phyloP scores from a whole-genome alignment of 352 stramenopile genomes.

The Ophiocytium majus region DNA sequence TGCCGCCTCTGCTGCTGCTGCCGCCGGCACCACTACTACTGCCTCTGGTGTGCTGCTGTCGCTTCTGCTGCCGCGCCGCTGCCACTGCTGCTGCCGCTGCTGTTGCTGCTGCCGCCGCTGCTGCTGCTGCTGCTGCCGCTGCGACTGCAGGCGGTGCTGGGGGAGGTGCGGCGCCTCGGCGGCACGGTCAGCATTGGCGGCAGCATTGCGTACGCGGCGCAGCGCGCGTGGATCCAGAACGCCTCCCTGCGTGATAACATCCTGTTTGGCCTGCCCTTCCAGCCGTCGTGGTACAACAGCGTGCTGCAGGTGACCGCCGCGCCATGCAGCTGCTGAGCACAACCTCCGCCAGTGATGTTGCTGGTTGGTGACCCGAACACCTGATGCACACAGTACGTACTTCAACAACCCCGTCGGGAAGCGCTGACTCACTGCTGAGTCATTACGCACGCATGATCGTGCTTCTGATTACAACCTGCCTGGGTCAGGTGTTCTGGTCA shows the following conservation, averaged over 20 bases:
- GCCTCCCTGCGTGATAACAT: conserved; percentile 91
- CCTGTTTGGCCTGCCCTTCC: conserved; percentile 75
- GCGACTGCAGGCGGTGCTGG: conserved; percentile 35
- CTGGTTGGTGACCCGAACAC: no score
- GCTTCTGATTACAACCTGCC: no score
- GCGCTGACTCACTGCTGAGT: no score
- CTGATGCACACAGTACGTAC: no score
- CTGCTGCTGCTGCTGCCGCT: background rate
- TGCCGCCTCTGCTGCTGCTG: background rate
- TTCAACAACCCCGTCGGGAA: no score
- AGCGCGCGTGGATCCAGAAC: conserved; percentile 86
- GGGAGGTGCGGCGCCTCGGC: conserved; percentile 33
- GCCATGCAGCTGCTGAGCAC: no score
- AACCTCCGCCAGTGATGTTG: no score
- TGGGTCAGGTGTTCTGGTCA: no score
- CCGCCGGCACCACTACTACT: background rate
- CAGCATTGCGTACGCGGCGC: conserved; percentile 41
- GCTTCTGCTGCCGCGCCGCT: background rate
- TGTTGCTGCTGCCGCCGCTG: background rate
- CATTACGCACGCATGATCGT: no score
- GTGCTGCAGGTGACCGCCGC: conserved; percentile 37
- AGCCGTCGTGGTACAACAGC: conserved; percentile 64
- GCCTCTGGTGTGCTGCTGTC: background rate
- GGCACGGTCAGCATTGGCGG: conserved; percentile 41
- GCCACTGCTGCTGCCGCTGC: background rate